Base-by-base conservation (phyloP, 2,329 filamentous ascomycete species). In the Lachnellula arida region DNA sequence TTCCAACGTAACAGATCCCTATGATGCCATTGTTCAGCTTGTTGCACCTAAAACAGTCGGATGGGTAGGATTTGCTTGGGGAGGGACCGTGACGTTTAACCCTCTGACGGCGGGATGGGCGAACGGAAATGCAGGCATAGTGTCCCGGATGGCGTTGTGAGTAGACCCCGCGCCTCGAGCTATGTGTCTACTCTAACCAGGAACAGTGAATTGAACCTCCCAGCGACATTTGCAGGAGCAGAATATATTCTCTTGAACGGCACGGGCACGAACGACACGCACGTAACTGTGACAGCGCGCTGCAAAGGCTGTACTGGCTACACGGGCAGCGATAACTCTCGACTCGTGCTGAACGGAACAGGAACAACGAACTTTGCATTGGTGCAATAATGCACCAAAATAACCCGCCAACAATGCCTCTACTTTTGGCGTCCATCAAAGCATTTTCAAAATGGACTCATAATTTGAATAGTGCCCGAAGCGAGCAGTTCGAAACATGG, bases 31-130 rank as follows among this genome's bases (percentile, higher is more conserved):
- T 42, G 40, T 62, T 23, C 50, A 58, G 12, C 46, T 60, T 39
- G 55, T 56, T 39, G 56, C 60, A 5, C 58, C 58, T 5, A 44
- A 56, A 22, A 43, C 22, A 12, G 54, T 51, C 7, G 57, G 48
- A 9, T 62, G 58, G 60, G 56, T 55, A 3, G 58, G 58, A 14
- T 60, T 62, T 49, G 39, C 54, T 32, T 62, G 56, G 60, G 60
- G 58, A 46, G 60, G 58, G 14, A 62, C 55, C 2, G 60, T 60
- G 58, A 54, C 55, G 1, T 60, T 56, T 39, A 62, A 60, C 44
- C 60, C 58, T 3, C 46, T 60, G 22, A 59, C 58, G 8, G 51
- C 60, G 19, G 53, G 49, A 14, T 62, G 58, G 58, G 34, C 50
- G 12, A 60, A 58, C 53, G 56, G 54, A 12, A 56, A 48, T 11